phyloP scores from a whole-genome alignment of 2,329 filamentous ascomycete species.

The Paramyrothecium roridum region DNA sequence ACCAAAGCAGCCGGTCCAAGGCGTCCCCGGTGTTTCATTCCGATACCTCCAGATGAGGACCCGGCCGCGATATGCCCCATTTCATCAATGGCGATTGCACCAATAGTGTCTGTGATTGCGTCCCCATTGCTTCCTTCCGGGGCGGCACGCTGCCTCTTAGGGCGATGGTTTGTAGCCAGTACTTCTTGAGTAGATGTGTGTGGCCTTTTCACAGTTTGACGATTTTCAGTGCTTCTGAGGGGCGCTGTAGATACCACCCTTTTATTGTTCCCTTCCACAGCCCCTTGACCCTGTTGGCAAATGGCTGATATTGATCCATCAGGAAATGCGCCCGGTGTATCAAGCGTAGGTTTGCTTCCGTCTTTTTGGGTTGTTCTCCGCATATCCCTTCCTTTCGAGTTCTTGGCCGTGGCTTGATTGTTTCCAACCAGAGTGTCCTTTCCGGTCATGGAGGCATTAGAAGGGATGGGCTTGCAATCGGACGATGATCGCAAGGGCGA shows the following conservation, averaged over 20 bases:
- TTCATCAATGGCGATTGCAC: conserved; percentile 87
- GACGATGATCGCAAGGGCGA: not conserved
- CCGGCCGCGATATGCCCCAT: conserved; percentile 87
- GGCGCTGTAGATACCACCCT: not conserved
- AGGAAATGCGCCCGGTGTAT: conserved; percentile 6
- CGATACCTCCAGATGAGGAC: conserved; percentile 95
- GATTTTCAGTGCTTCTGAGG: not conserved
- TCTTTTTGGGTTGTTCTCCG: not conserved
- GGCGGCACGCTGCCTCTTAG: conserved; percentile 14
- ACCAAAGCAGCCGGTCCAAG: conserved; percentile 91
- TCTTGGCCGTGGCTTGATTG: not conserved
- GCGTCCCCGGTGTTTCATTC: conserved; percentile 94
- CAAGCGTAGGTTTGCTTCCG: not conserved
- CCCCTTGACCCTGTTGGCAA: not conserved
- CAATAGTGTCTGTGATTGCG: conserved; percentile 85
- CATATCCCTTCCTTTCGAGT: not conserved
- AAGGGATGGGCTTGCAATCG: not conserved
- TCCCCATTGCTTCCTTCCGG: conserved; percentile 43
- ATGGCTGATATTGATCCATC: conserved; percentile 14
- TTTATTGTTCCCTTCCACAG: not conserved
- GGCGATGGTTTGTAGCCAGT: conserved; percentile 8
- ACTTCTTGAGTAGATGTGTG: conserved; percentile 11
- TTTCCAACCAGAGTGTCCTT: not conserved
- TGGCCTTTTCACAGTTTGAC: not conserved
- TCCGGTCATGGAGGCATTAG: not conserved